phyloP scores from a whole-genome alignment of 2,329 filamentous ascomycete species.

The Cladosporium cucumerinum region DNA sequence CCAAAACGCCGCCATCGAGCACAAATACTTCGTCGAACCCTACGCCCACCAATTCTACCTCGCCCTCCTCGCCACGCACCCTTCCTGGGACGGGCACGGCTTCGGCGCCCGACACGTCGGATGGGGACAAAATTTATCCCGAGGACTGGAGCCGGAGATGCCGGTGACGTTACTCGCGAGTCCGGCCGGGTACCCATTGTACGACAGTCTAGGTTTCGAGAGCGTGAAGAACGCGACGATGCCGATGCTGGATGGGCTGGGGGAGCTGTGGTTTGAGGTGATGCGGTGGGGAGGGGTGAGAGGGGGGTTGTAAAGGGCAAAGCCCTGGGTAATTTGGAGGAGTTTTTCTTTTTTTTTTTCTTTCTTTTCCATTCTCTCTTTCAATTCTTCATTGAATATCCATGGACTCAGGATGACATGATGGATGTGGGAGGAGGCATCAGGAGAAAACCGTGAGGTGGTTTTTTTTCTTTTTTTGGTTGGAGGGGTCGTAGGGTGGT shows the following conservation, averaged over 20 bases:
- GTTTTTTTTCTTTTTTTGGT: too few relatives aligned
- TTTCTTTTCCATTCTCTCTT: too few relatives aligned
- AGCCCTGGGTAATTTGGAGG: too few relatives aligned
- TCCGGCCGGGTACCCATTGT: conserved; percentile 9
- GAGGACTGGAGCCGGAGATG: background rate
- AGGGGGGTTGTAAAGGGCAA: too few relatives aligned
- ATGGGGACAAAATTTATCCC: background rate
- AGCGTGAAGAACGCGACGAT: conserved; percentile 9
- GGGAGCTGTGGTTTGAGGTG: conserved; percentile 12
- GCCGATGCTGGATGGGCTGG: conserved; percentile 2
- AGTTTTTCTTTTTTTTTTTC: background rate
- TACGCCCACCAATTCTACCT: conserved; percentile 12
- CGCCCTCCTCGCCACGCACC: conserved; percentile 15
- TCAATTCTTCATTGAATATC: too few relatives aligned
- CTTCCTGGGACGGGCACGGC: conserved; percentile 12
- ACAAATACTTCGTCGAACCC: background rate
- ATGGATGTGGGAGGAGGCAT: too few relatives aligned
- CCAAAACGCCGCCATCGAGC: background rate
- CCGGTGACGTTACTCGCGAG: conserved; percentile 9
- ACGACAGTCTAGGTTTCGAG: conserved; percentile 3
- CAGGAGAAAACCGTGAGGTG: too few relatives aligned
- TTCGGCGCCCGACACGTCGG: conserved; percentile 9
- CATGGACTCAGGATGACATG: too few relatives aligned
- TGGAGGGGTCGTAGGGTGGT: background rate
- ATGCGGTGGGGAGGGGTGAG: background rate